Percentiles rank a stretch among this genome's conserved stretches.
phyloP scores from a whole-genome alignment of 225 moss, liverwort and hornwort genomes.

The Climacium dendroides region DNA sequence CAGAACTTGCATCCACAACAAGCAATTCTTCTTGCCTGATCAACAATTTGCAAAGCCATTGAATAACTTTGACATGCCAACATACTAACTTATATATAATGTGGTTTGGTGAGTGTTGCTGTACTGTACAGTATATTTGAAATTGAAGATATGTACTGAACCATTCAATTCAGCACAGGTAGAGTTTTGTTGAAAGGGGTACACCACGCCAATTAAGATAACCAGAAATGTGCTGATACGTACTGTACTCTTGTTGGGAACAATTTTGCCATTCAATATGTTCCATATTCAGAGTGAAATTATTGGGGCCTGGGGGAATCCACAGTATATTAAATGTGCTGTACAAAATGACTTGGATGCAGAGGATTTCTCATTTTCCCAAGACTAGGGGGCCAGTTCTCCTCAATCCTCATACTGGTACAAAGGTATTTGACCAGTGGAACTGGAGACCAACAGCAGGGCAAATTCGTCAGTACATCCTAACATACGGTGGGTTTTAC shows the following conservation, averaged over 20 bases:
- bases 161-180: background rate
- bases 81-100: background rate
- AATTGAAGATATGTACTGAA: background rate
- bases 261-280: background rate
- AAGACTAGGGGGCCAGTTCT: no score
- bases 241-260: background rate
- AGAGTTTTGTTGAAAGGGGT: background rate
- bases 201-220: no score
- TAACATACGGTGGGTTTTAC: no score
- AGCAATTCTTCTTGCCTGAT: background rate
- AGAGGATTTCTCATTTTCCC: no score
- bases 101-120: background rate
- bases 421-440: no score
- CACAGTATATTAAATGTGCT: background rate
- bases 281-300: background rate
- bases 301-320: background rate
- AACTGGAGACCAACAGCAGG: no score
- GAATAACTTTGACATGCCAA: background rate
- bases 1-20: background rate
- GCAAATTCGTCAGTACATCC: no score
- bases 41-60: background rate
- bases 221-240: background rate
- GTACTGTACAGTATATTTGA: no score
- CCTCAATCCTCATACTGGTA: no score
- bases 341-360: background rate